Evolutionary conservation across 1,284 basidiomycete species (phyloP), one percentile per base, ranked within the genome.

Genomic region (Filobasidium uniguttulatum): DNA sequence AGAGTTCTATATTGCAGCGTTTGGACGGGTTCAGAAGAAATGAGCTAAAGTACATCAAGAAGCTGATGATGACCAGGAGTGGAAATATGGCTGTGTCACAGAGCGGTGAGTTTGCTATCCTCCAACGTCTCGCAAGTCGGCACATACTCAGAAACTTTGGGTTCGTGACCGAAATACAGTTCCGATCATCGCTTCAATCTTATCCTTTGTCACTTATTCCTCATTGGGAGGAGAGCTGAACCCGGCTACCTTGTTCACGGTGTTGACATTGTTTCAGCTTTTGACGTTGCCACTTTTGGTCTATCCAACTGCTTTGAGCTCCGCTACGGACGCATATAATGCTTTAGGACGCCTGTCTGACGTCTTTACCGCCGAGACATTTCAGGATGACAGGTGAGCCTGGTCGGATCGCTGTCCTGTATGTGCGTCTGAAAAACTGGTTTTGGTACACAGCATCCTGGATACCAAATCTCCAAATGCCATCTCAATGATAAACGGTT

Each of bases 191-290:
- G 86, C 86, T 0, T 81, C 85, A 9, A 85, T 96, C 19, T 60
- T 94, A 26, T 78, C 87, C 0, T 93, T 96, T 61, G 74, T 91
- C 51, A 81, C 82, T 1, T 93, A 91, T 66, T 78, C 38, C 22
- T 55, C 45, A 15, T 44, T 44, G 17, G 43, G 47, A 35, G 43
- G 52, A 26, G 47, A 49, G 40, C 44, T 53, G 2, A 41, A 53
- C 22, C 74, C 85, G 0, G 79, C 78, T 0, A 71, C 77, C 38
- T 78, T 91, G 57, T 93, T 93, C 65, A 75, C 88, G 26, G 84
- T 84, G 14, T 71, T 94, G 40, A 80, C 83, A 0, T 72, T 91
- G 17, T 93, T 93, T 75, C 81, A 69, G 54, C 59, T 70, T 36
- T 66, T 65, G 56, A 52, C 68, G 28, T 62, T 71, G 57, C 64